phyloP scores from a whole-genome alignment of 2,329 filamentous ascomycete species.

The Colletotrichum liriopes region DNA sequence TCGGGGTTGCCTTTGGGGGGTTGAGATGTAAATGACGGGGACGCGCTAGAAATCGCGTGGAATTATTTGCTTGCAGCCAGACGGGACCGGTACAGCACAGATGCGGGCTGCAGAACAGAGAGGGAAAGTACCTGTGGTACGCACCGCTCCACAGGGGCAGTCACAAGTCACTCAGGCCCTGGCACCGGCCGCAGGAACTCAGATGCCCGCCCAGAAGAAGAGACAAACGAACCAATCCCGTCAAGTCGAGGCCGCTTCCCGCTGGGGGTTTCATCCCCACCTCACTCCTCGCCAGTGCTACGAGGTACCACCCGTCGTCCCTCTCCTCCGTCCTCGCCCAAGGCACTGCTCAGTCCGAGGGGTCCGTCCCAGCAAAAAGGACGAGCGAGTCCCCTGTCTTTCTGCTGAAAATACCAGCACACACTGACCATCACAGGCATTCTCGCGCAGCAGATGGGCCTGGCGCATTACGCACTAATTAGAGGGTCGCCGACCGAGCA shows the following conservation, averaged over 20 bases:
- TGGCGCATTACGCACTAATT: conserved; percentile 37
- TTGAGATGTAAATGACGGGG: conserved; percentile 41
- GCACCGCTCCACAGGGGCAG: conserved; percentile 6
- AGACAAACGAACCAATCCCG: conserved; percentile 20
- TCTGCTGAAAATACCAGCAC: conserved; percentile 18
- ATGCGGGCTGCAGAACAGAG: conserved; percentile 9
- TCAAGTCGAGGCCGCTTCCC: conserved; percentile 6
- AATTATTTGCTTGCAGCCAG: conserved; percentile 37
- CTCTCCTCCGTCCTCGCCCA: neutral
- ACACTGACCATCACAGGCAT: conserved; percentile 14
- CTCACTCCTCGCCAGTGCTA: conserved; percentile 3
- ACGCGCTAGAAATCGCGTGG: conserved; percentile 43
- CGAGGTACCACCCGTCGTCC: neutral
- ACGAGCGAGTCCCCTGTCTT: conserved; percentile 27
- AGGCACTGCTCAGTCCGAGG: conserved; percentile 20
- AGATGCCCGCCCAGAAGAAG: neutral
- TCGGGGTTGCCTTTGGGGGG: conserved; percentile 31
- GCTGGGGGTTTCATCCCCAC: conserved; percentile 40
- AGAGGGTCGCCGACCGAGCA: conserved; percentile 14
- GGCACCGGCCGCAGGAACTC: neutral
- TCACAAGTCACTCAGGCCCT: conserved; percentile 22
- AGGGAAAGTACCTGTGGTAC: conserved; percentile 3
- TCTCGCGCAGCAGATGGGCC: conserved; percentile 14
- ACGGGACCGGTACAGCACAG: conserved; percentile 22
- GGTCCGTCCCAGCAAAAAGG: conserved; percentile 10